A percentile compares a stretch with the other conserved stretches of the same genome.
Evolutionary conservation across 352 stramenopile species (phyloP).

Genomic region (Peronospora belbahrii): DNA sequence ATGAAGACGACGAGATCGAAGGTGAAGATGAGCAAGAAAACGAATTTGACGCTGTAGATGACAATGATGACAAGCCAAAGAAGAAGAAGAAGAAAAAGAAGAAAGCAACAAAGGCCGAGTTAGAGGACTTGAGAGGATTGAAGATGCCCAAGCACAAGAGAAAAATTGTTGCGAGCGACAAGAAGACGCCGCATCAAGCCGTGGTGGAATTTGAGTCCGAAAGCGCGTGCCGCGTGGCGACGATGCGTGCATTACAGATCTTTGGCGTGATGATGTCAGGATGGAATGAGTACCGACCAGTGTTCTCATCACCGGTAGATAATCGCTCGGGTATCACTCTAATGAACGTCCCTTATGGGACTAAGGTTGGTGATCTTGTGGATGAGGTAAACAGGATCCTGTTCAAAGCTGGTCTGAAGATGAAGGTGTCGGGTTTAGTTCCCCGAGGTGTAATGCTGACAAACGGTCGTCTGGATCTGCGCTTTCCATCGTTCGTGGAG

Average conservation of each 20-base stretch:
- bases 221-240: conserved; percentile 38
- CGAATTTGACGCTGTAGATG: conserved; percentile 12
- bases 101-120: conserved; percentile 35
- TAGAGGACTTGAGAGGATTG: conserved; percentile 2
- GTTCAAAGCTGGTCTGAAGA: conserved; percentile 31
- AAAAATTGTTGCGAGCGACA: conserved; percentile 71
- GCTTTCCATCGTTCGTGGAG: conserved; percentile 62
- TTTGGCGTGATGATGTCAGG: conserved; percentile 84
- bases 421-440: conserved; percentile 48
- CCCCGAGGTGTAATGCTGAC: conserved; percentile 59
- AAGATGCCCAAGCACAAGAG: conserved; percentile 34
- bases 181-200: conserved; percentile 60
- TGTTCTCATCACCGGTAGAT: conserved; percentile 55
- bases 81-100: conserved; percentile 30
- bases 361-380: conserved; percentile 47
- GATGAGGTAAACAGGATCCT: conserved; percentile 54
- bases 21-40: conserved; percentile 29
- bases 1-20: conserved; percentile 21
- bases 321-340: conserved; percentile 52
- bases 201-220: conserved; percentile 67
- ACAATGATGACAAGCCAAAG: conserved; percentile 9
- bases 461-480: conserved; percentile 69
- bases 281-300: conserved; percentile 74
- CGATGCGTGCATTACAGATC: conserved; percentile 76
- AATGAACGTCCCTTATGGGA: conserved; percentile 75